phyloP scores from a whole-genome alignment of 305 asterid species.

The Solanum hybrid region DNA sequence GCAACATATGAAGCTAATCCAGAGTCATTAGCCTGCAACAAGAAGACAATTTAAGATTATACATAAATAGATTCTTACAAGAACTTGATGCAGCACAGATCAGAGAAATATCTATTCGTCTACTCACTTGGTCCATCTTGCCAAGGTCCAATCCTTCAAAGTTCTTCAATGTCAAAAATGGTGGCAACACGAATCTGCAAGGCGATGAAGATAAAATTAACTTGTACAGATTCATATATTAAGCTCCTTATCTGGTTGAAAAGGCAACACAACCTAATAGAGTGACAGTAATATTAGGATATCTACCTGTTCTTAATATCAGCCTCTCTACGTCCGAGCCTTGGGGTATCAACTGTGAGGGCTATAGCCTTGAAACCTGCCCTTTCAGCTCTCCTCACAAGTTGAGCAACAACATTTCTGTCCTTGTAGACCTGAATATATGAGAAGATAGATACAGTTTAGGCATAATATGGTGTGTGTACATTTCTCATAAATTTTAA shows the following conservation, averaged over 20 bases:
- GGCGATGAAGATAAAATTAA: slow-evolving; percentile 4
- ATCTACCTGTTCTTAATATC: slow-evolving; percentile 83
- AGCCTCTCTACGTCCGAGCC: slow-evolving; percentile 83
- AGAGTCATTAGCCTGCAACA: slow-evolving; percentile 60
- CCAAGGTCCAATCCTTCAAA: slow-evolving; percentile 88
- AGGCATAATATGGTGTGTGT: neutral
- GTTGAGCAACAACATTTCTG: slow-evolving; percentile 88
- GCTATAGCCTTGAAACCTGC: slow-evolving; percentile 98
- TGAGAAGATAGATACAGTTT: neutral
- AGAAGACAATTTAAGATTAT: slow-evolving; percentile 7
- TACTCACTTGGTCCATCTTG: slow-evolving; percentile 64
- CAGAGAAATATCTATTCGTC: neutral
- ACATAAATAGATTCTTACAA: neutral
- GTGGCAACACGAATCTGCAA: slow-evolving; percentile 71
- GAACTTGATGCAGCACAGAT: neutral
- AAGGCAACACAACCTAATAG: neutral
- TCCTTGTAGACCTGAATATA: slow-evolving; percentile 70
- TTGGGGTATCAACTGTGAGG: slow-evolving; percentile 89
- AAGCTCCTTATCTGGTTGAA: neutral
- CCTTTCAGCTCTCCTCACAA: slow-evolving; percentile 87
- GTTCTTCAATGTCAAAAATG: slow-evolving; percentile 64
- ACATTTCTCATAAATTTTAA: neutral
- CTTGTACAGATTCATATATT: neutral
- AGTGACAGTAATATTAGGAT: neutral
- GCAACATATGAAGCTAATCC: slow-evolving; percentile 90